Base-by-base conservation (phyloP, 2,329 filamentous ascomycete species). In the Epichloe coenophiala region DNA sequence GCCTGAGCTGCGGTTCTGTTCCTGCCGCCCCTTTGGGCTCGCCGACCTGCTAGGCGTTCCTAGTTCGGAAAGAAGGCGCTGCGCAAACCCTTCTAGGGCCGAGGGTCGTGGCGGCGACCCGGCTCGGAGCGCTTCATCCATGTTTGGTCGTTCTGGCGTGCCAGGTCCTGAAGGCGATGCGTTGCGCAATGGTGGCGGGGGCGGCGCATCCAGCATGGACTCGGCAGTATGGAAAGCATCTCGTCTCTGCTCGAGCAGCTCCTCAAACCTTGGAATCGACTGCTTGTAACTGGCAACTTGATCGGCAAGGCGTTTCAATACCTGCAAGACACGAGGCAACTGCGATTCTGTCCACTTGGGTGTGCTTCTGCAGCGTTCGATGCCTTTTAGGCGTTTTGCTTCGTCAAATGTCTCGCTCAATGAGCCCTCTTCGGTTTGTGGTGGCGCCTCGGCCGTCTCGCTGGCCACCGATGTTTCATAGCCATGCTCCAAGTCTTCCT, bases 221-320 rank as follows among this genome's bases (percentile, higher is more conserved):
- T 80, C 76, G 2, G 80, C 78, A 3, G 77, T 78, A 57, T 79
- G 76, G 58, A 84, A 85, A 0, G 77, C 80, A 54, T 81, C 76
- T 5, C 80, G 78, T 12, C 74, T 80, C 64, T 76, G 81, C 66
- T 75, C 82, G 4, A 89, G 69, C 2, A 89, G 72, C 38, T 85
- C 80, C 48, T 88, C 82, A 60, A 89, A 90, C 38, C 86, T 78
- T 0, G 84, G 79, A 6, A 90, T 75, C 5, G 78, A 76, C 45
- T 71, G 69, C 49, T 80, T 77, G 69, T 84, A 88, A 1, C 69
- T 68, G 13, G 71, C 65, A 12, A 86, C 75, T 60, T 88, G 80
- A 23, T 79, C 73, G 11, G 79, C 74, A 1, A 90, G 72, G 6
- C 65, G 67, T 55, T 80, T 75, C 1, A 90, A 64, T 21, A 82